Conservation (phyloP, 805 yeast species). For the Clavispora phyllophila region DNA sequence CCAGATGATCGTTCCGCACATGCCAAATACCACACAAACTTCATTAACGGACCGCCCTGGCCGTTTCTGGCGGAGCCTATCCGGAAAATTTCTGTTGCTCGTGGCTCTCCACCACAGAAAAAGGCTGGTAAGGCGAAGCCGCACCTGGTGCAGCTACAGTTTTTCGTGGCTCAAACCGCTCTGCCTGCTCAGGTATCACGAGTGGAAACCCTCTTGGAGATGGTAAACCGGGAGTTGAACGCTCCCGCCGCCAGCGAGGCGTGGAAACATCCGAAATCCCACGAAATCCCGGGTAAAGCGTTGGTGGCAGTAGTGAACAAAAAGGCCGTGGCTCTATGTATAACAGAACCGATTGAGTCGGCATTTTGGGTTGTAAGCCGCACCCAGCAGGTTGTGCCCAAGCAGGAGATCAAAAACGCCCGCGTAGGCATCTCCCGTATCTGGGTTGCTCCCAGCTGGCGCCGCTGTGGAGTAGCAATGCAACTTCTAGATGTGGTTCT, state of each 20-base stretch:
- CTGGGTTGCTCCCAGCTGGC: slow-evolving; percentile 40
- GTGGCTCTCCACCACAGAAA: slow-evolving; percentile 1
- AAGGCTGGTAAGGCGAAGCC: slow-evolving; percentile 10
- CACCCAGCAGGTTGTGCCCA: slow-evolving; percentile 47
- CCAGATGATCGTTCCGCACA: slow-evolving; percentile 40
- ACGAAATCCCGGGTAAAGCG: slow-evolving; percentile 22
- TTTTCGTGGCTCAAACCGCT: not conserved
- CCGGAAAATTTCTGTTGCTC: not conserved
- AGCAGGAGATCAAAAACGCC: slow-evolving; percentile 32
- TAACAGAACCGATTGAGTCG: slow-evolving; percentile 42
- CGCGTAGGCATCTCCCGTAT: slow-evolving; percentile 37
- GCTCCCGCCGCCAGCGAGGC: slow-evolving; percentile 41
- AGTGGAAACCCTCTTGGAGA: slow-evolving; percentile 33
- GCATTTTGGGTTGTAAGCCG: slow-evolving; percentile 60
- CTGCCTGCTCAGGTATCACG: slow-evolving; percentile 20
- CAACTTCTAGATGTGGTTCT: slow-evolving; percentile 41
- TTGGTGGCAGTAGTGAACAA: slow-evolving; percentile 44
- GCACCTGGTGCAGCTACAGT: not conserved
- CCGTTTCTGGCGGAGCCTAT: not conserved
- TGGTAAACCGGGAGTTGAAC: slow-evolving; percentile 56
- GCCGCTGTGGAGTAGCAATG: slow-evolving; percentile 49
- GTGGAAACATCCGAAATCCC: slow-evolving; percentile 20
- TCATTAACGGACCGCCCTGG: slow-evolving; percentile 47
- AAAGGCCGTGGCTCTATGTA: slow-evolving; percentile 51
- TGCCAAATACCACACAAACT: slow-evolving; percentile 45